A percentile compares a stretch with the other conserved stretches of the same genome.
Evolutionary conservation across 345 rosid species (phyloP).

Genomic region (Mallotus nudiflorus): DNA sequence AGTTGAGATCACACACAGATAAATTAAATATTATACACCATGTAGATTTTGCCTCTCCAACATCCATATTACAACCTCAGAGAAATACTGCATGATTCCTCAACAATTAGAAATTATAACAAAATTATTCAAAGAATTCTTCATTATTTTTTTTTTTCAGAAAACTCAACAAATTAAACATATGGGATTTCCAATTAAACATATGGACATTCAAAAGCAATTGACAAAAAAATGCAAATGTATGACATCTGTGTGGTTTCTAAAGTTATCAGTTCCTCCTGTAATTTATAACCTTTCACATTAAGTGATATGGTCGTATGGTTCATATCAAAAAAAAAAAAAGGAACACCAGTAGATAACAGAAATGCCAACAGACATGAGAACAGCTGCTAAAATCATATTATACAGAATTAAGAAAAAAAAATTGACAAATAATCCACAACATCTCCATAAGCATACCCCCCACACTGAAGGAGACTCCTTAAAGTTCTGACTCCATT

Average conservation of each 20-base stretch:
- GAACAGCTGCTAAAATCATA: too few species aligned
- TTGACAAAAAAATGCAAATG: not conserved
- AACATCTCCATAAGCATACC: constrained; percentile 43
- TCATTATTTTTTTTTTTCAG: too few species aligned
- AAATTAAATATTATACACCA: not conserved
- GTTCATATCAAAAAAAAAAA: constrained; percentile 1
- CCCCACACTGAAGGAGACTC: constrained; percentile 99
- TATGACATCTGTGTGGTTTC: not conserved
- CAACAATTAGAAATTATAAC: too few species aligned
- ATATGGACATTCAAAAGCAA: not conserved
- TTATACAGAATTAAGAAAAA: not conserved
- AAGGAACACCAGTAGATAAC: not conserved
- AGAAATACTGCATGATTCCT: too few species aligned
- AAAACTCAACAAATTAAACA: too few species aligned
- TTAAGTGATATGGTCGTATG: not conserved
- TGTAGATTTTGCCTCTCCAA: not conserved
- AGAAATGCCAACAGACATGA: not conserved
- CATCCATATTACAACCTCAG: too few species aligned
- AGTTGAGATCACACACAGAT: not conserved
- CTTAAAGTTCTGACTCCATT: constrained; percentile 97
- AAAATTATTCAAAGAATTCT: too few species aligned
- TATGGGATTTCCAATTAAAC: too few species aligned
- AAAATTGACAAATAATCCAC: not conserved
- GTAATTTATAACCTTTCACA: not conserved
- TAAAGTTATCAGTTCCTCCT: not conserved